Base-by-base conservation (phyloP, 2,329 filamentous ascomycete genomes). In the Exophiala xenobiotica region DNA sequence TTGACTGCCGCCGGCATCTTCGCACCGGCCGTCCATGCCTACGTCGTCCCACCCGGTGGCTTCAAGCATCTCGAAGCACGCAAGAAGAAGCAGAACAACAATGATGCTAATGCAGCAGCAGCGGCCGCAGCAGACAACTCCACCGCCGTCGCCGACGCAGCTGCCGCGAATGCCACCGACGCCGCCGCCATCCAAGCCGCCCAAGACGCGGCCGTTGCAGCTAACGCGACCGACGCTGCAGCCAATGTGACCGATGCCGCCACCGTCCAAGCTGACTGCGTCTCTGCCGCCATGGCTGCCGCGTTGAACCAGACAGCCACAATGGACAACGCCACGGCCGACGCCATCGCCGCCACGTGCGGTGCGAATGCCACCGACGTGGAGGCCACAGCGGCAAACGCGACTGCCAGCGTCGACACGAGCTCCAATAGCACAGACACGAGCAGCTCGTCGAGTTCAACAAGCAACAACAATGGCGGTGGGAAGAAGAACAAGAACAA, bases 221-320 rank as follows among this genome's bases (percentile, higher is more conserved):
- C 18, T n/a, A 54, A 54, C 23, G 33, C 20, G 27, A 51, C 47
- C 14, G 47, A 12, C n/a, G 39, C 26, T n/a, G 35, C 35, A 3
- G 48, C 40, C 6, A 46, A 48, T n/a, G 53, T 29, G 20, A 51
- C 53, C n/a, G 39, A 42, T 12, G 48, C 39, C 6, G 19, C 41
- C 19, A 44, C 40, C 7, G 19, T 37, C 19, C 9, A 20, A 40
- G 19, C 38, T 1, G 2, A 14, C 4, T 40, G 38, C 9, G 45
- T 35, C 16, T 8, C 45, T 18, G 33, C 45, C n/a, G 31, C 35
- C 31, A 47, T 26, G 29, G 31, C 19, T 9, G 31, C 22, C 2
- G 45, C 31, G 7, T 33, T 40, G 22, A 40, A 40, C n/a, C 19
- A 20, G 38, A 40, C 38, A 9, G 14, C 6, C 9, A 22, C 11